Conservation (phyloP, 2,329 filamentous ascomycete species). For the Stachybotrys chartarum region DNA sequence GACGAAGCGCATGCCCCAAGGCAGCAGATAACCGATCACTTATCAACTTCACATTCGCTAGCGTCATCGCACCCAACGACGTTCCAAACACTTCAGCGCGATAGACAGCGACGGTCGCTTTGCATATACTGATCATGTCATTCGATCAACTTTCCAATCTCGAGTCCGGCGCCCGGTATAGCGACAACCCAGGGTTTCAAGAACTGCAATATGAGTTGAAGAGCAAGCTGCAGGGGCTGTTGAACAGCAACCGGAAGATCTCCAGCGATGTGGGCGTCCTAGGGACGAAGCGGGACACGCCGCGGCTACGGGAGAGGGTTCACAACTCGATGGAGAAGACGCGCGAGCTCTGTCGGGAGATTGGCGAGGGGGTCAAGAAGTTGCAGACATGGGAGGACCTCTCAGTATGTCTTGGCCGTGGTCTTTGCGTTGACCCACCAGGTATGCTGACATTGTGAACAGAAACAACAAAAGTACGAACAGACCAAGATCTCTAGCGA, state of each 20-base stretch:
- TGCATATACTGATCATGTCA: conserved; percentile 55
- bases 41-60: conserved; percentile 4
- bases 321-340: conserved; percentile 84
- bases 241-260: conserved; percentile 79
- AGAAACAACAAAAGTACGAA: conserved; percentile 95
- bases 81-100: conserved; percentile 2
- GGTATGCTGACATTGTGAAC: conserved; percentile 7
- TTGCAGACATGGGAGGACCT: conserved; percentile 81
- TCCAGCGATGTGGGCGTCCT: conserved; percentile 78
- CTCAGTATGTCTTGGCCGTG: conserved; percentile 46
- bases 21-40: conserved; percentile 15
- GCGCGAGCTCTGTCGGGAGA: conserved; percentile 77
- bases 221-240: conserved; percentile 82
- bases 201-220: conserved; percentile 75
- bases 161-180: conserved; percentile 78
- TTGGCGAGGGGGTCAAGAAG: conserved; percentile 90
- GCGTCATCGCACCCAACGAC: conserved; percentile 4
- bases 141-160: conserved; percentile 81
- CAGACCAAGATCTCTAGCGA: conserved; percentile 92
- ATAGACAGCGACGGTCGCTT: background rate
- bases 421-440: background rate
- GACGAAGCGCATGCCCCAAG: conserved; percentile 4
- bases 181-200: conserved; percentile 89
- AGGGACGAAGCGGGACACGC: conserved; percentile 85
- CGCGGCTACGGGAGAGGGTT: conserved; percentile 83